phyloP scores from a whole-genome alignment of 768 basidiomycete species.

The Tylopilus vinaceipallidus region DNA sequence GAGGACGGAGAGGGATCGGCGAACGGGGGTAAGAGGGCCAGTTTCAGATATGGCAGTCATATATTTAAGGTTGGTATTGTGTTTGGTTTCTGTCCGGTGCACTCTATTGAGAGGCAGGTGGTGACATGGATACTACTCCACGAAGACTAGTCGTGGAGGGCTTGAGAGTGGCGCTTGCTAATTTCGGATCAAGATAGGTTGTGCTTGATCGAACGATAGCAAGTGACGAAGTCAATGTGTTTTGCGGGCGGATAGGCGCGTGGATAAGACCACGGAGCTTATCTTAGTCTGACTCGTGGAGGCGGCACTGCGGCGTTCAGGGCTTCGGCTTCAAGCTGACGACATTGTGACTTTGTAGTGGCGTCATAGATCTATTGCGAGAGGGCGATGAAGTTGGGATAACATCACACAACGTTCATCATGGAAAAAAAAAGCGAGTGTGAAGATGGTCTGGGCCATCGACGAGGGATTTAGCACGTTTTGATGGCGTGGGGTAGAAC shows the following conservation, averaged over 20 bases:
- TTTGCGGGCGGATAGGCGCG: constrained; percentile 14
- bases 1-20: constrained; percentile 4
- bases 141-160: not conserved
- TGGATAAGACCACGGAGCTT: constrained; percentile 12
- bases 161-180: not conserved
- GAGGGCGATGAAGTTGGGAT: not conserved
- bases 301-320: constrained; percentile 28
- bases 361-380: constrained; percentile 2
- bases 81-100: not conserved
- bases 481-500: constrained; percentile 26
- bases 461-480: constrained; percentile 18
- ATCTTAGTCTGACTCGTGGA: constrained; percentile 16
- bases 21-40: not conserved
- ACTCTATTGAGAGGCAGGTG: not conserved
- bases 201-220: constrained; percentile 6
- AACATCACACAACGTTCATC: not conserved
- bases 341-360: constrained; percentile 11
- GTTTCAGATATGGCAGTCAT: not conserved
- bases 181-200: not conserved
- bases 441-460: not conserved
- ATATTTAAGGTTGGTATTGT: constrained; percentile 2
- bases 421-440: not conserved
- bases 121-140: not conserved
- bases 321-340: constrained; percentile 3
- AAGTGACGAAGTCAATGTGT: constrained; percentile 14